A percentile compares a stretch with the other conserved stretches of the same genome.
Conservation (phyloP, 495 filamentous ascomycete species). For the Mycothermus thermophilus region DNA sequence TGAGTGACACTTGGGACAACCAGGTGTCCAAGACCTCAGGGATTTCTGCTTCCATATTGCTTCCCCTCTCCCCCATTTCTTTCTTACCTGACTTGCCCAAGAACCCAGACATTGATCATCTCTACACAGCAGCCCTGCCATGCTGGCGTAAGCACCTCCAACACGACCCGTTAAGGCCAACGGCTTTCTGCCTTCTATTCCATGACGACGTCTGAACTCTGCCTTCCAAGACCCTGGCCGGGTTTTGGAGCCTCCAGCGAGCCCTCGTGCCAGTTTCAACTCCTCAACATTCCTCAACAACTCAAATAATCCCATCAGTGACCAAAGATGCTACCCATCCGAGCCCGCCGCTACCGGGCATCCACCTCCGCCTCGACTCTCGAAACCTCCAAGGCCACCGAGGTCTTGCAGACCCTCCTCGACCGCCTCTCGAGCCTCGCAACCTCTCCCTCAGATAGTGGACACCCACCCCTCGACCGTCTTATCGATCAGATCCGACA, state of each 20-base stretch:
- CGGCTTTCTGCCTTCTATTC: slow-evolving; percentile 4
- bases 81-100: no score
- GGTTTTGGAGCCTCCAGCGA: slow-evolving; percentile 11
- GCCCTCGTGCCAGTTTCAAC: no score
- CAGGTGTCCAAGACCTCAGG: no score
- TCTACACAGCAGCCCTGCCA: no score
- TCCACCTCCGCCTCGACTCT: slow-evolving; percentile 47
- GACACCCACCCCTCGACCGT: slow-evolving; percentile 29
- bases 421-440: slow-evolving; percentile 32
- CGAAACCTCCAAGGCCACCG: slow-evolving; percentile 41
- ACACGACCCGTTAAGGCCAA: not conserved
- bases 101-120: no score
- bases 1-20: no score
- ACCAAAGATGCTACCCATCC: slow-evolving; percentile 29
- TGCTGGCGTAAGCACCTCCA: slow-evolving; percentile 9
- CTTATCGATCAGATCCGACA: slow-evolving; percentile 28
- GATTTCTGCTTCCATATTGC: no score
- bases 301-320: no score
- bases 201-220: slow-evolving; percentile 11
- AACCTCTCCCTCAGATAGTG: slow-evolving; percentile 9
- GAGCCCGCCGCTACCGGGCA: slow-evolving; percentile 42
- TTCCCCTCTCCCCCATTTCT: no score
- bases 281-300: no score
- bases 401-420: slow-evolving; percentile 46
- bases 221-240: slow-evolving; percentile 17